phyloP scores from a whole-genome alignment of 257 asterid genomes.

The Solanum pennellii region DNA sequence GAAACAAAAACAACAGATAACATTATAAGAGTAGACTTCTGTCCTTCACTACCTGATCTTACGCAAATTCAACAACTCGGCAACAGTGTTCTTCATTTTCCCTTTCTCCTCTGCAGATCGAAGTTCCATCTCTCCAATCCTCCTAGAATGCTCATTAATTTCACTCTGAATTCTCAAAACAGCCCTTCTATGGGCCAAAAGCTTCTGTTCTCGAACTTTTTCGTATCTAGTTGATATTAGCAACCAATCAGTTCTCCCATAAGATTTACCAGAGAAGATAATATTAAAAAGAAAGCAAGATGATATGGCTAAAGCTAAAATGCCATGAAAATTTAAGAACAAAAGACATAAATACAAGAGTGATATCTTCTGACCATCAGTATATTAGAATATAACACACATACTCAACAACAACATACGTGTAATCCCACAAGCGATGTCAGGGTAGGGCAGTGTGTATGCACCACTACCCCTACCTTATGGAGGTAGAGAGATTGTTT shows the following conservation, averaged over 20 bases:
- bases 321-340: neutral
- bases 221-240: slow-evolving; percentile 14
- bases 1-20: neutral
- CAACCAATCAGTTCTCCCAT: neutral
- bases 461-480: neutral
- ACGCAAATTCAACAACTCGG: slow-evolving; percentile 44
- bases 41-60: slow-evolving; percentile 35
- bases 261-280: neutral
- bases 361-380: neutral
- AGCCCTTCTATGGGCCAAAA: slow-evolving; percentile 48
- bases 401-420: neutral
- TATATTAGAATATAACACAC: neutral
- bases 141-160: slow-evolving; percentile 36
- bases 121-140: slow-evolving; percentile 35
- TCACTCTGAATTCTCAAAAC: slow-evolving; percentile 67
- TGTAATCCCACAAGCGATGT: neutral
- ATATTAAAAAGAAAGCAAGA: neutral
- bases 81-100: slow-evolving; percentile 30
- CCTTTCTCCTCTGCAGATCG: slow-evolving; percentile 38
- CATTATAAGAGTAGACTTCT: neutral
- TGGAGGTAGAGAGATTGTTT: neutral
- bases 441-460: neutral
- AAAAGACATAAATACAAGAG: neutral
- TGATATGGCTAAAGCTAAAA: neutral
- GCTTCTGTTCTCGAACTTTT: slow-evolving; percentile 49